Base-by-base conservation (phyloP, 1,284 basidiomycete species). In the Phylloporus gajari region DNA sequence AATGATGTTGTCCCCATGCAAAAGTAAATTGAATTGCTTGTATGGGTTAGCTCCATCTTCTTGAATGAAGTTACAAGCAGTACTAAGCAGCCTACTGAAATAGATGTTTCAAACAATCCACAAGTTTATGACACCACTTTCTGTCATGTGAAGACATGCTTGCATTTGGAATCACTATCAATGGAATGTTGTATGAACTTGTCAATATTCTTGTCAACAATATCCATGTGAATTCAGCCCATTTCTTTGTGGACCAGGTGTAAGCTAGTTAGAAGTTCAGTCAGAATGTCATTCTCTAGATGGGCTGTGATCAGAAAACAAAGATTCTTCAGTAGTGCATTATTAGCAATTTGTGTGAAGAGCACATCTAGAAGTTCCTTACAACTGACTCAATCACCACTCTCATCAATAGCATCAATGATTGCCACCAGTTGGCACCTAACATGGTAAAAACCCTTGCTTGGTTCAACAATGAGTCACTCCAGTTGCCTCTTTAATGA, bases 331-430 rank as follows among this genome's bases (percentile, higher is more conserved):
- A 67, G 73, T 3, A 74, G 60, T 1, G 51, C 23, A 1, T 35
- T 3, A 4, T 64, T 38, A 1, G 46, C 13, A 5, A 75, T 38
- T 9, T 44, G 56, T 2, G 27, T 32, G 0, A 65, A 68, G 3
- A 75, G 13, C 2, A 40, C 12, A 1, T 27, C 23, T 2, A 75
- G 30, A 38, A 74, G 61, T 12, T 40, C 32, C 38, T 27, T 32
- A 1, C 75, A 67, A 53, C 23, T 9, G 1, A 11, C 13, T 32
- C 25, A 8, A 35, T 75, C 44, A 0, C 73, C 68, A 25, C 75
- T 66, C 13, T 75, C 75, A 1, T 76, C 67, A 2, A 75, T 62
- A 1, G 75, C 74, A 7, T 75, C 75, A 0, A 75, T n/a, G 2
- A 75, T 51, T 4, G 73, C 15, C 30, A 75, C 5, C 1, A 75